Conservation (phyloP, 2,329 filamentous ascomycete genomes). For the Coleophoma cylindrospora region DNA sequence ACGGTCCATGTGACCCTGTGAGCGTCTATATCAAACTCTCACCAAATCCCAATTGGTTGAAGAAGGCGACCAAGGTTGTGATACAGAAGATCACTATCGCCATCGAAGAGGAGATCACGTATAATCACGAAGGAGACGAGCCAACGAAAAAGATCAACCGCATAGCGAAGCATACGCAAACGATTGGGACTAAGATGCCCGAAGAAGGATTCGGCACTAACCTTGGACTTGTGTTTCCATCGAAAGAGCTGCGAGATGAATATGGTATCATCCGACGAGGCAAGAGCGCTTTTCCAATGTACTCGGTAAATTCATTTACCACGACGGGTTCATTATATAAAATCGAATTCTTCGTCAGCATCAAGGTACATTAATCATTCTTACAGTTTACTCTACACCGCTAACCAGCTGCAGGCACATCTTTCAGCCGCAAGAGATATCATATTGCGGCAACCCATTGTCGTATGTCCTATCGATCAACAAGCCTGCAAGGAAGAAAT, state of each 20-base stretch:
- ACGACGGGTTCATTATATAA: constrained; percentile 94
- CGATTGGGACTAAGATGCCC: constrained; percentile 77
- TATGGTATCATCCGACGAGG: constrained; percentile 84
- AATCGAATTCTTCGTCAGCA: constrained; percentile 92
- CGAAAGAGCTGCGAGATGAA: constrained; percentile 78
- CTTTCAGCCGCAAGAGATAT: constrained; percentile 87
- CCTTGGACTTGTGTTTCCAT: constrained; percentile 83
- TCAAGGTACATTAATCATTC: constrained; percentile 61
- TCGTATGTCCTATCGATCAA: constrained; percentile 93
- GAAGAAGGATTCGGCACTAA: constrained; percentile 93
- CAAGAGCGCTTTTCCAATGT: constrained; percentile 83
- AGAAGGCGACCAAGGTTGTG: constrained; percentile 84
- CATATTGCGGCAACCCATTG: constrained; percentile 81
- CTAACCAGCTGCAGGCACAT: constrained; percentile 59
- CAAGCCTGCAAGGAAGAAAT: constrained; percentile 97
- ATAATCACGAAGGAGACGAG: constrained; percentile 95
- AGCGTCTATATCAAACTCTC: constrained; percentile 93
- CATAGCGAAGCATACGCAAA: constrained; percentile 77
- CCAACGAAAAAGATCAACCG: constrained; percentile 86
- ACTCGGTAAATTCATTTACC: constrained; percentile 85
- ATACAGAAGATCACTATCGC: constrained; percentile 91
- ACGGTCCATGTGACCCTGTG: constrained; percentile 90
- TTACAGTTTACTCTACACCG: no score
- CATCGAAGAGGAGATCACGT: constrained; percentile 98
- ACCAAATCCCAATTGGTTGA: constrained; percentile 87